Evolutionary conservation across 768 basidiomycete genomes (phyloP).

Genomic region (Hydnomerulius pinastri): DNA sequence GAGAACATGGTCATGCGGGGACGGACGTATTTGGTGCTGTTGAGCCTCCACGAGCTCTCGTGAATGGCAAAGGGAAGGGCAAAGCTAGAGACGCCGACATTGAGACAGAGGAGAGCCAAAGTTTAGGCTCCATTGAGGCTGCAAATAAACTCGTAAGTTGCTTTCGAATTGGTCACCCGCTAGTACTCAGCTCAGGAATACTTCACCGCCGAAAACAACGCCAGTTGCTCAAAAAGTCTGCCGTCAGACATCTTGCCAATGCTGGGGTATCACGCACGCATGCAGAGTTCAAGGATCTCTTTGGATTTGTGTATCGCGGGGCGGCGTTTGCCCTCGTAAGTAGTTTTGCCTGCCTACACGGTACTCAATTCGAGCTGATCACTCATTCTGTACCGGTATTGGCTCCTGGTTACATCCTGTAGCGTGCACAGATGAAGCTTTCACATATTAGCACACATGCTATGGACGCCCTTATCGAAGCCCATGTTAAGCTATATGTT

Average conservation of each 20-base stretch:
- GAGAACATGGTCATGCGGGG: conserved; percentile 19
- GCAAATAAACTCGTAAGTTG: conserved; percentile 60
- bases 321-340: conserved; percentile 42
- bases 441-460: conserved; percentile 22
- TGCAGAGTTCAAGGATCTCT: conserved; percentile 42
- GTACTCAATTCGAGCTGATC: too few species aligned
- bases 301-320: conserved; percentile 41
- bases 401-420: neutral
- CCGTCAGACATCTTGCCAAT: conserved; percentile 33
- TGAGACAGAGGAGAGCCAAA: conserved; percentile 17
- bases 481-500: conserved; percentile 41
- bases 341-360: neutral
- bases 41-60: conserved; percentile 11
- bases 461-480: conserved; percentile 36
- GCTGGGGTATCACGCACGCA: conserved; percentile 38
- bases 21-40: conserved; percentile 34
- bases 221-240: conserved; percentile 43
- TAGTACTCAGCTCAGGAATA: neutral
- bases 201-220: neutral
- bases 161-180: neutral
- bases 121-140: conserved; percentile 45
- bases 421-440: conserved; percentile 34
- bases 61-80: conserved; percentile 41
- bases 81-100: conserved; percentile 33
- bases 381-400: too few species aligned